Base-by-base conservation (phyloP, 768 basidiomycete genomes). In the Phaffia australis region DNA sequence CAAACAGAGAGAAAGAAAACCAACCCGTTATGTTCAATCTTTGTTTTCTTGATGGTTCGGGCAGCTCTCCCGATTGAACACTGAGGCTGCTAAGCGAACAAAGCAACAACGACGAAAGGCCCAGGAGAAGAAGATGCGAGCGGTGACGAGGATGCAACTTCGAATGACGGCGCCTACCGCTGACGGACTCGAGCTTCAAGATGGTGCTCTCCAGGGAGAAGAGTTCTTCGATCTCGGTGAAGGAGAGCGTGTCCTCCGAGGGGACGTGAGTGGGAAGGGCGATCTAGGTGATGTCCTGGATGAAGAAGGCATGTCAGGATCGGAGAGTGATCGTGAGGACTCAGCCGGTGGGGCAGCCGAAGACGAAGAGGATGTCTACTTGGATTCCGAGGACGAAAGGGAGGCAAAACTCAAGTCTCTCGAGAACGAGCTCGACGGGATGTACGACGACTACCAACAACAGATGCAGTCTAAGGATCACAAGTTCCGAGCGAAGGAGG, bases 151-250 rank as follows among this genome's bases (percentile, higher is more conserved):
- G 61, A 87, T 98, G 84, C 95, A 98, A 75, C 81, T 98, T 56
- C 87, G 89, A 74, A 99, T 99, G 95, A 89, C 88, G 16, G 90
- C 91, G 23, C 95, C 95, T n/a, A 79, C 93, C 71, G 95, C 97
- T 72, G 92, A 98, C 70, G 93, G 92, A 74, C 76, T 92, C 67
- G 89, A 91, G 72, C 87, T 87, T 71, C 80, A 82, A 61, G 91
- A 94, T 70, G 78, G 83, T 2, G 81, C 87, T 21, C 80, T 94
- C 21, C 80, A 78, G n/a, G 74, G 82, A 27, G 88, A 88, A 7
- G 92, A 98, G 71, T 79, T 95, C 27, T 98, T 98, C 72, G 89
- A 93, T 73, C 81, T 98, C 51, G 83, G 79, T 58, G 79, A 81
- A 54, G 82, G 84, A 6, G 84, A 86, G 74, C 78, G 75, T 54